Evolutionary conservation across 208 protist genomes (phyloP).

Genomic region (Strigomonas culicis): DNA sequence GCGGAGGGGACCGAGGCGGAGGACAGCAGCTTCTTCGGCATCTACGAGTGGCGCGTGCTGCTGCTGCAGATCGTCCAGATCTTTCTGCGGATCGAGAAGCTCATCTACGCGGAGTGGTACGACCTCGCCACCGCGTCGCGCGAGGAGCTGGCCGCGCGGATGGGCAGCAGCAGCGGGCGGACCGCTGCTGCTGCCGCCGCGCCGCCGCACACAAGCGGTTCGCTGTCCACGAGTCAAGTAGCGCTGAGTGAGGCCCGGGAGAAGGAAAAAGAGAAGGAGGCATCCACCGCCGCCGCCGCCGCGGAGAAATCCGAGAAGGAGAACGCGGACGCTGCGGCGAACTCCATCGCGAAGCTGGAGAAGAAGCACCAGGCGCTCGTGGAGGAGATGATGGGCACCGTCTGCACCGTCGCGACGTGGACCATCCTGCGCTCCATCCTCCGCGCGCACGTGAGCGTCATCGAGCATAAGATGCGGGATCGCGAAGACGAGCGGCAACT

Average conservation of each 20-base stretch:
- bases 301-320: background rate
- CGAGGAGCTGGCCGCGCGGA: background rate
- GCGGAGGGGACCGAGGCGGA: too few relatives aligned
- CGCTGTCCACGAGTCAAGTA: background rate
- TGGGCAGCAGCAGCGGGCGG: too few relatives aligned
- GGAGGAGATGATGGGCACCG: slow-evolving; percentile 45
- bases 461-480: slow-evolving; percentile 7
- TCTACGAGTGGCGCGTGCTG: slow-evolving; percentile 42
- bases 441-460: slow-evolving; percentile 33
- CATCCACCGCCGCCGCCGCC: background rate
- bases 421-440: slow-evolving; percentile 55
- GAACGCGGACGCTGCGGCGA: background rate
- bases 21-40: background rate
- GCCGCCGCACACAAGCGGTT: background rate
- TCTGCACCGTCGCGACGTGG: slow-evolving; percentile 63
- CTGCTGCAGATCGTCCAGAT: slow-evolving; percentile 49
- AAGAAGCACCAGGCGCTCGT: slow-evolving; percentile 2
- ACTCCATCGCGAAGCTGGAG: background rate
- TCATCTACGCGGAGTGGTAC: slow-evolving; percentile 25
- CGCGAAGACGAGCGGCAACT: background rate
- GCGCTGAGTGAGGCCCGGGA: background rate
- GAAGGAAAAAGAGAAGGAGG: background rate
- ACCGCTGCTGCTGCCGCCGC: background rate
- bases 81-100: slow-evolving; percentile 44
- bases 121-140: background rate